phyloP scores from a whole-genome alignment of 441 rosid genomes.

The Eutrema salsugineum region DNA sequence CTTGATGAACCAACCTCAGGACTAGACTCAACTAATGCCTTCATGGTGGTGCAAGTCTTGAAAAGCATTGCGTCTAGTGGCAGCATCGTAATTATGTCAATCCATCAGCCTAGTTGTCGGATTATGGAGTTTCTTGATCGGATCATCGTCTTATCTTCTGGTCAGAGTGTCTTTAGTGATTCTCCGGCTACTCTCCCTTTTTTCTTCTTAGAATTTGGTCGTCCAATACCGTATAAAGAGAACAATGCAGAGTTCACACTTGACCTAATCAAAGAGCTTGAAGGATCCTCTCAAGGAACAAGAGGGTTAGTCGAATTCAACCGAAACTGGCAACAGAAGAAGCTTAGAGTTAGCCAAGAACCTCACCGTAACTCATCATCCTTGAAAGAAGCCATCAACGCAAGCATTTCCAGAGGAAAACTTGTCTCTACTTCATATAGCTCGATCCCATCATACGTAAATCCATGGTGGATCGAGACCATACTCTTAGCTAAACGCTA shows the following conservation, averaged over 20 bases:
- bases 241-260: conserved; percentile 71
- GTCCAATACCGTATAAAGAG: conserved; percentile 67
- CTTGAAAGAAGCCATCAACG: conserved; percentile 26
- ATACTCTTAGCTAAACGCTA: conserved; percentile 33
- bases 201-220: conserved; percentile 60
- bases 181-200: conserved; percentile 46
- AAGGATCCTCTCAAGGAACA: conserved; percentile 58
- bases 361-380: background rate
- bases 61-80: conserved; percentile 69
- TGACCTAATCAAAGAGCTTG: conserved; percentile 78
- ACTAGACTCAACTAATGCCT: conserved; percentile 74
- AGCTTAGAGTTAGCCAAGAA: conserved; percentile 10
- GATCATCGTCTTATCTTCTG: conserved; percentile 7
- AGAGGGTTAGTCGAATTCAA: conserved; percentile 61
- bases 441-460: conserved; percentile 29
- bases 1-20: conserved; percentile 88
- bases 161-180: conserved; percentile 43
- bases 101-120: conserved; percentile 39
- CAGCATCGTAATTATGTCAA: conserved; percentile 74
- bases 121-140: conserved; percentile 18
- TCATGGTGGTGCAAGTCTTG: conserved; percentile 73
- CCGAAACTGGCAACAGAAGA: conserved; percentile 4
- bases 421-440: conserved; percentile 17
- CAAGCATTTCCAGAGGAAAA: conserved; percentile 25
- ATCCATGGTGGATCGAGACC: conserved; percentile 39